These are phyloP conservation scores for Tuber aestivum DNA, from an alignment of 495 filamentous ascomycete species.

Conservation along the genomic window DNA sequence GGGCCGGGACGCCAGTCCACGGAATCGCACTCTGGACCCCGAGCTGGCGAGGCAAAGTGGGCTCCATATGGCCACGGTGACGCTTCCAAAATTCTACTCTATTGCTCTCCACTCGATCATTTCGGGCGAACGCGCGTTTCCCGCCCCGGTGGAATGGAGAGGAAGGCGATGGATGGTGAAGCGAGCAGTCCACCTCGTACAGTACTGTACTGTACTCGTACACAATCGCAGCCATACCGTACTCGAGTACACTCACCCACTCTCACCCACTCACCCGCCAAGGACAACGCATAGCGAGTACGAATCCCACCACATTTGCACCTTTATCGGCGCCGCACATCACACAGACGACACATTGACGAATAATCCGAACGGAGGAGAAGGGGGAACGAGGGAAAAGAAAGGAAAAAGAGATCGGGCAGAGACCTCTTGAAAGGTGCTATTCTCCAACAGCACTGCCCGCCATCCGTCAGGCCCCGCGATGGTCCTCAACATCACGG, in stretches of 20 bases:
- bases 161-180: neutral
- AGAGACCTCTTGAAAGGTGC: neutral
- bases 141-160: neutral
- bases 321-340: neutral
- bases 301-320: neutral
- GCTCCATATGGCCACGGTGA: neutral
- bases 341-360: neutral
- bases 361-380: neutral
- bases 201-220: too few species aligned
- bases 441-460: neutral
- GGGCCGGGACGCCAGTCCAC: too few species aligned
- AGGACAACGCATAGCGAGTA: neutral
- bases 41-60: neutral
- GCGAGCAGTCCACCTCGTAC: too few species aligned
- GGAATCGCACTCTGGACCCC: neutral
- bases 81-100: neutral
- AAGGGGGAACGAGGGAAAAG: too few species aligned
- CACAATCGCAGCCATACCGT: too few species aligned
- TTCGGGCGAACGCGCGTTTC: neutral
- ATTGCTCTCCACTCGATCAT: neutral
- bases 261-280: neutral
- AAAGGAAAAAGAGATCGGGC: too few species aligned
- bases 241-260: too few species aligned
- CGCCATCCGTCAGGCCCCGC: neutral
- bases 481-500: neutral